Evolutionary conservation across 2,329 filamentous ascomycete genomes (phyloP).

Genomic region (Nemania sp.): DNA sequence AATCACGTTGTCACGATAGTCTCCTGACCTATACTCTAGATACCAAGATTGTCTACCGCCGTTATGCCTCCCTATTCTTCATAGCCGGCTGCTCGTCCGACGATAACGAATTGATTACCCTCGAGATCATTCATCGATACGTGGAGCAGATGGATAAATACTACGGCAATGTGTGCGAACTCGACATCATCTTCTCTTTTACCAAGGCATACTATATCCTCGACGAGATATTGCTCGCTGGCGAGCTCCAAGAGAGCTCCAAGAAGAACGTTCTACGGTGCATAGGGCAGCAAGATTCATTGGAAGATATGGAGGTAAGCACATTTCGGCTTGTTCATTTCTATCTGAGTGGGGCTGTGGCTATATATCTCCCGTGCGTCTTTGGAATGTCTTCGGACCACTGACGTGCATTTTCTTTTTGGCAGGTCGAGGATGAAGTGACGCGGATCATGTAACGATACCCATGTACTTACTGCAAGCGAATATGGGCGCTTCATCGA

Average conservation of each 20-base stretch:
- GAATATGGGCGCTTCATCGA: conserved; percentile 34
- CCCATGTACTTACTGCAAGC: conserved; percentile 47
- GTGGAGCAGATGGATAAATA: conserved; percentile 99
- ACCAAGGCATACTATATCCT: conserved; percentile 99
- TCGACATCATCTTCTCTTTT: conserved; percentile 99
- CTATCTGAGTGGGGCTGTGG: conserved; percentile 19
- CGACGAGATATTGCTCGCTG: conserved; percentile 93
- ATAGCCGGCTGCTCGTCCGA: conserved; percentile 97
- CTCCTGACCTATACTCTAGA: conserved; percentile 68
- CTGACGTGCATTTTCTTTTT: conserved; percentile 63
- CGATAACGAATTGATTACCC: conserved; percentile 97
- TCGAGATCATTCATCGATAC: conserved; percentile 98
- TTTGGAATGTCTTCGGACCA: conserved; percentile 49
- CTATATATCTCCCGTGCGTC: conserved; percentile 30
- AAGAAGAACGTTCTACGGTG: conserved; percentile 98
- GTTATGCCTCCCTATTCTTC: conserved; percentile 99
- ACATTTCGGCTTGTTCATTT: conserved; percentile 30
- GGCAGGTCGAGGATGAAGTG: conserved; percentile 88
- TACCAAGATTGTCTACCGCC: conserved; percentile 97
- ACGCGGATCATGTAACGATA: conserved; percentile 84
- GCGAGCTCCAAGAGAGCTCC: conserved; percentile 98
- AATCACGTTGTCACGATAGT: conserved; percentile 8
- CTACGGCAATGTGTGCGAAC: conserved; percentile 99
- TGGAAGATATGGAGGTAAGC: conserved; percentile 99
- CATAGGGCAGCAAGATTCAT: conserved; percentile 95